A percentile compares a stretch with the other conserved stretches of the same genome.
Conservation (phyloP, 2,329 filamentous ascomycete genomes). For the Fusarium coicis region DNA sequence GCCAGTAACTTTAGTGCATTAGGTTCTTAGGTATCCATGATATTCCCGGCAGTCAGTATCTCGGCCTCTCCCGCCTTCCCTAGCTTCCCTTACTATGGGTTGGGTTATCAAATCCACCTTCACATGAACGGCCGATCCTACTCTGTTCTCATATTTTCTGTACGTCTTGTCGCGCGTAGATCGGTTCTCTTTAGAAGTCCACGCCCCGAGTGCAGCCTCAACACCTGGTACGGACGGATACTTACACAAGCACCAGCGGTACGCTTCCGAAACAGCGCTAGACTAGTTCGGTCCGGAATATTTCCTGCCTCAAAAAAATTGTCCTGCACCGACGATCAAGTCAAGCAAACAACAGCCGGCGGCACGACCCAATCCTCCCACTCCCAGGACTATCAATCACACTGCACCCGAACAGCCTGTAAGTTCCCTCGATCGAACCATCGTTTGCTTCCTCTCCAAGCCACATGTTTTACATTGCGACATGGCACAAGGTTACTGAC, state of each 20-base stretch:
- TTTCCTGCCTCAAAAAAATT: conserved; percentile 29
- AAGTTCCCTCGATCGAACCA: conserved; percentile 17
- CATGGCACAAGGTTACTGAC: conserved; percentile 20
- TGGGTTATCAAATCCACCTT: background rate
- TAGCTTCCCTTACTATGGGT: conserved; percentile 14
- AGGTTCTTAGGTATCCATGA: background rate
- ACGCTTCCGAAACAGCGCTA: conserved; percentile 19
- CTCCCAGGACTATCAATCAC: background rate
- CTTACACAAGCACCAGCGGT: conserved; percentile 3
- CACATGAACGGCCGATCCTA: background rate
- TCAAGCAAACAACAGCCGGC: conserved; percentile 9
- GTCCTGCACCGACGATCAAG: conserved; percentile 5
- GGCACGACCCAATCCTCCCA: background rate
- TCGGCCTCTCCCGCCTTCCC: conserved; percentile 26
- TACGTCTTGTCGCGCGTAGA: conserved; percentile 14
- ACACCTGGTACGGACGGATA: background rate
- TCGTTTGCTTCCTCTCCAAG: conserved; percentile 17
- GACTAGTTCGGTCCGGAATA: conserved; percentile 16
- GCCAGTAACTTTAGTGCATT: background rate
- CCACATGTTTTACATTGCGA: conserved; percentile 19
- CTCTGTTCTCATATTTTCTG: conserved; percentile 31
- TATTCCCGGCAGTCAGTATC: conserved; percentile 19
- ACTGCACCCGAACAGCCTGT: background rate
- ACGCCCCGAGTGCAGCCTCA: conserved; percentile 12
- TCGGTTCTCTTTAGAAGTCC: conserved; percentile 20